A percentile compares a stretch with the other conserved stretches of the same genome.
These are phyloP conservation scores for Maudiozyma bulderi DNA, from an alignment of 805 yeast species.

Conservation along the genomic window DNA sequence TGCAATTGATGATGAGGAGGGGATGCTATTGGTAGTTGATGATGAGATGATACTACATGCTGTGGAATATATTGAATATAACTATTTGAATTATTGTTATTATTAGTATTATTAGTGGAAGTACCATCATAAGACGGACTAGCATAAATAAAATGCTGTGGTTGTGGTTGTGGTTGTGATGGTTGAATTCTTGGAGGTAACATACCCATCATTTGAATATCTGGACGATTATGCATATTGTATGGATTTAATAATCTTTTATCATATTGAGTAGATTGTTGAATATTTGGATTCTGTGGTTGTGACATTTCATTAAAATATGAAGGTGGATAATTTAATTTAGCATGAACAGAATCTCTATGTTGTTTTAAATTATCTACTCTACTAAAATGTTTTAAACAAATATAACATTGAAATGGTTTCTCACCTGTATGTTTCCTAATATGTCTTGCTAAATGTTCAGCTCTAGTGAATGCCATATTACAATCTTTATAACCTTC, in stretches of 20 bases:
- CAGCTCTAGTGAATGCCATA: slow-evolving; percentile 86
- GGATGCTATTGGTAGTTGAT: neutral
- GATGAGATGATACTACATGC: neutral
- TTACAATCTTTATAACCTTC: slow-evolving; percentile 76
- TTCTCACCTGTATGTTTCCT: slow-evolving; percentile 92
- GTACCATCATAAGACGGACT: neutral
- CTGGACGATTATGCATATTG: neutral
- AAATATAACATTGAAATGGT: slow-evolving; percentile 81
- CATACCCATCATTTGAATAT: neutral
- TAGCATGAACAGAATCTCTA: slow-evolving; percentile 71
- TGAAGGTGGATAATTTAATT: slow-evolving; percentile 4
- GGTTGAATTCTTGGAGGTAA: too few species aligned
- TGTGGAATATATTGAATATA: neutral
- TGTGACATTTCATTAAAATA: slow-evolving; percentile 1
- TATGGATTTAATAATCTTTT: too few species aligned
- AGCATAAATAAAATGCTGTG: too few species aligned
- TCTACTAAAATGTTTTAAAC: slow-evolving; percentile 69
- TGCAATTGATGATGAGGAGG: neutral
- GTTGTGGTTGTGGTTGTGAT: too few species aligned
- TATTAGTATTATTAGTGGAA: neutral
- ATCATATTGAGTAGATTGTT: too few species aligned
- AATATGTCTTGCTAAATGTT: slow-evolving; percentile 86
- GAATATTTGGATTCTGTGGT: neutral
- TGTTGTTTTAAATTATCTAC: slow-evolving; percentile 86
- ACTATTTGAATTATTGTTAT: neutral